Evolutionary conservation across 2,329 filamentous ascomycete species (phyloP).

Genomic region (Fonsecaea pugnacius): DNA sequence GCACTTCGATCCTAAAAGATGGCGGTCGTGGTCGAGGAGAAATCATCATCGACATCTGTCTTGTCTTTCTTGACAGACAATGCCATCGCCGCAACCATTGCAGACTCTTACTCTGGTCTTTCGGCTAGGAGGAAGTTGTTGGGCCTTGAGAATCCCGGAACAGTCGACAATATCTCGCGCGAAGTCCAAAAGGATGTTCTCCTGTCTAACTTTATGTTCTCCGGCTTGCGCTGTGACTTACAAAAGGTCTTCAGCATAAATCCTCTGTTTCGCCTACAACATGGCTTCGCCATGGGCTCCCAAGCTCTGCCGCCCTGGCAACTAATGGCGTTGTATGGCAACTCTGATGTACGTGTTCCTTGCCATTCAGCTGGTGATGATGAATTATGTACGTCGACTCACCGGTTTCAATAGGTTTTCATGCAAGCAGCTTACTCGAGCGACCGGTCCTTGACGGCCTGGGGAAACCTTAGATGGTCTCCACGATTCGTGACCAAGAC

Average conservation of each 20-base stretch:
- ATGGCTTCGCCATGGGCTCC: conserved; percentile 90
- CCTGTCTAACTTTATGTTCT: conserved; percentile 95
- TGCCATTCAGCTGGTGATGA: neutral
- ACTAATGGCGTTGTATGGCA: conserved; percentile 92
- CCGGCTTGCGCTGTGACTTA: conserved; percentile 90
- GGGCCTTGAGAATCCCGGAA: conserved; percentile 88
- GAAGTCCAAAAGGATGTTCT: conserved; percentile 97
- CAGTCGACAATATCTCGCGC: conserved; percentile 82
- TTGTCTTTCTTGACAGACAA: conserved; percentile 74
- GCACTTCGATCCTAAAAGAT: conserved; percentile 21
- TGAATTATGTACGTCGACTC: neutral
- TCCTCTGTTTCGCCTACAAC: conserved; percentile 95
- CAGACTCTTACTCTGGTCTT: conserved; percentile 80
- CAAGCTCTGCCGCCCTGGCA: conserved; percentile 92
- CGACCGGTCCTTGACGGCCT: conserved; percentile 81
- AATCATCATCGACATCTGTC: conserved; percentile 47
- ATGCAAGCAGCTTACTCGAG: conserved; percentile 95
- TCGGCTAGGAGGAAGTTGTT: conserved; percentile 84
- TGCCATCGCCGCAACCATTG: conserved; percentile 68
- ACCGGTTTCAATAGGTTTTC: conserved; percentile 68
- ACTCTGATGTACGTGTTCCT: conserved; percentile 71
- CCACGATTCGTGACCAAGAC: conserved; percentile 81
- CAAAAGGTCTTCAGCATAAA: conserved; percentile 95
- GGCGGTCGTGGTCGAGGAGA: conserved; percentile 44
- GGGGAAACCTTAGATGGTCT: conserved; percentile 92